These are phyloP conservation scores for Euphrasia arctica DNA, from an alignment of 305 asterid species.

Conservation along the genomic window DNA sequence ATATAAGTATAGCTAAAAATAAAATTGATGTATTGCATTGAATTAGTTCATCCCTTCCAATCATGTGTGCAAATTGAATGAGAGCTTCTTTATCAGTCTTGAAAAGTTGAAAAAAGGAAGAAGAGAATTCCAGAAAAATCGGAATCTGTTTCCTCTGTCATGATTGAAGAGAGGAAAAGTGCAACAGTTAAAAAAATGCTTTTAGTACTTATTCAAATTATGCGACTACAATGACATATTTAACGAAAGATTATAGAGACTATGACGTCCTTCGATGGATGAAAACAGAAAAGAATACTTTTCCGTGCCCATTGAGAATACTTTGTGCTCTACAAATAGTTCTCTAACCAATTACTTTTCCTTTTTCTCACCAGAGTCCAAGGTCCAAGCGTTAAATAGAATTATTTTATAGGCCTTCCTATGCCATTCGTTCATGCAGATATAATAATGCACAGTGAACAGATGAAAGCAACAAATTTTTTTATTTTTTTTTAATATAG, in stretches of 20 bases:
- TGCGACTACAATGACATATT: conserved; percentile 7
- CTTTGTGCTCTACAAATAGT: conserved; percentile 4
- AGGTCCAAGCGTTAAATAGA: conserved; percentile 10
- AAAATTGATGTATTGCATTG: background rate
- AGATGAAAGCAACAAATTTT: conserved; percentile 9
- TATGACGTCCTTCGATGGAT: background rate
- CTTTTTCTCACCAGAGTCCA: conserved; percentile 4
- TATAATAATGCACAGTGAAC: conserved; percentile 14
- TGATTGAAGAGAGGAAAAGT: conserved; percentile 18
- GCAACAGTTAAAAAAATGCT: conserved; percentile 13
- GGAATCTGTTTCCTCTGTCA: conserved; percentile 12
- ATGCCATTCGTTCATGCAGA: conserved; percentile 12
- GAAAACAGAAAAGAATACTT: background rate
- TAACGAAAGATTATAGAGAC: background rate
- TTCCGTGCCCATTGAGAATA: background rate
- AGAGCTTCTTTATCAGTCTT: conserved; percentile 7
- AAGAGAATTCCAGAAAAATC: conserved; percentile 8
- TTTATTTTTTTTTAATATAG: background rate
- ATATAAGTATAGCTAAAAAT: background rate
- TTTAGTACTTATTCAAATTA: background rate
- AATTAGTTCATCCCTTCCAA: background rate
- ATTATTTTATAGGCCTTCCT: background rate
- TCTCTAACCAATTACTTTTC: background rate
- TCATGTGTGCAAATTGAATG: conserved; percentile 1
- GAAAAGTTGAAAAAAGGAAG: background rate